Percentiles rank a stretch among this genome's conserved stretches.
Conservation (phyloP, 306 rosid species). For the Quercus glauca region DNA sequence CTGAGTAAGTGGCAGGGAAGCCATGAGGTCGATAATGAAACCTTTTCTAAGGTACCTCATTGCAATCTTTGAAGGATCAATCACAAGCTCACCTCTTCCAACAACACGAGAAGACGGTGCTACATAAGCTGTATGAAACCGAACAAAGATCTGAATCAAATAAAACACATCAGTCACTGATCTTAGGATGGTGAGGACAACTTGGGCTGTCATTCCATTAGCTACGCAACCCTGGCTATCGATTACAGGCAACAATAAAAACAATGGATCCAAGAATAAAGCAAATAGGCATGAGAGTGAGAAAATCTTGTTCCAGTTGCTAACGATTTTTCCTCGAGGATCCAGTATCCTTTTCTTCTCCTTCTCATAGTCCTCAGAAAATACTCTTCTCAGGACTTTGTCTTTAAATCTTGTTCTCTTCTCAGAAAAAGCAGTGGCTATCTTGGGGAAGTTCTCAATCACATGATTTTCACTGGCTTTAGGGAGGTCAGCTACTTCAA, state of each 20-base stretch:
- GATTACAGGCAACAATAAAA: slow-evolving; percentile 45
- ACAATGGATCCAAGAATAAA: slow-evolving; percentile 56
- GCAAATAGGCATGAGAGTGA: slow-evolving; percentile 42
- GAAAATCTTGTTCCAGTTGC: slow-evolving; percentile 52
- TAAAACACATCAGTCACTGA: too few relatives aligned
- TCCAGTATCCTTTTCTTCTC: slow-evolving; percentile 40
- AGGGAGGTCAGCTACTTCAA: slow-evolving; percentile 21
- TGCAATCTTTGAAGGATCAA: slow-evolving; percentile 46
- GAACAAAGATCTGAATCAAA: slow-evolving; percentile 33
- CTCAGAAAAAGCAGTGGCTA: neutral
- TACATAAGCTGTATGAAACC: slow-evolving; percentile 52
- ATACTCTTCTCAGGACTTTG: slow-evolving; percentile 47
- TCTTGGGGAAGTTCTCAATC: neutral
- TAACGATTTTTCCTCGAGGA: slow-evolving; percentile 47
- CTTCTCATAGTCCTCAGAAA: slow-evolving; percentile 54
- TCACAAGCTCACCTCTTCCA: slow-evolving; percentile 62
- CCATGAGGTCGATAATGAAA: slow-evolving; percentile 46
- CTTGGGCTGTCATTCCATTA: too few relatives aligned
- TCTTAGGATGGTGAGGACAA: too few relatives aligned
- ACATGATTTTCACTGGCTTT: slow-evolving; percentile 16
- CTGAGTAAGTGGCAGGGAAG: slow-evolving; percentile 62
- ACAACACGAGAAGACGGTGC: slow-evolving; percentile 58
- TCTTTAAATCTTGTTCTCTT: slow-evolving; percentile 31
- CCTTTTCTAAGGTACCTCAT: slow-evolving; percentile 41
- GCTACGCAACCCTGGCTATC: neutral